Evolutionary conservation across 306 rosid species (phyloP).

Genomic region (Pyrus communis): DNA sequence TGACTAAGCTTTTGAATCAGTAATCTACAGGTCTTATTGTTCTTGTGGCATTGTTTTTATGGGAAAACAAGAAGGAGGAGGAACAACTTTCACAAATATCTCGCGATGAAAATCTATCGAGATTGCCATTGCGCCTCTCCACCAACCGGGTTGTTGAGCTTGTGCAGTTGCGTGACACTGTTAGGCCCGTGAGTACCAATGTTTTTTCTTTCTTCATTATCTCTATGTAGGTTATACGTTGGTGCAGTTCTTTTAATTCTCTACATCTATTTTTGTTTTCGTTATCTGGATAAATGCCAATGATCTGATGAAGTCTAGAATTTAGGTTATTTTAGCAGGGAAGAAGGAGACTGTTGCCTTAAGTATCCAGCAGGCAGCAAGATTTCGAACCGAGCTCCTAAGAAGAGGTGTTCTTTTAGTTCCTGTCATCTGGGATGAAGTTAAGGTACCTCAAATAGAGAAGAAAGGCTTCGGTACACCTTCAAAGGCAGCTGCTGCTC

Average conservation of each 20-base stretch:
- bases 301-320: constrained; percentile 22
- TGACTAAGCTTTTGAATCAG: constrained; percentile 68
- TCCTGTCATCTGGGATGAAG: constrained; percentile 83
- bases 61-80: constrained; percentile 97
- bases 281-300: neutral
- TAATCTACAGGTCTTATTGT: constrained; percentile 70
- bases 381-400: constrained; percentile 75
- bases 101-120: constrained; percentile 75
- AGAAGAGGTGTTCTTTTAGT: constrained; percentile 76
- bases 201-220: neutral
- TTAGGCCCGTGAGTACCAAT: constrained; percentile 68
- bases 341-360: constrained; percentile 61
- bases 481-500: constrained; percentile 54
- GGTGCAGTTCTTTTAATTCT: neutral
- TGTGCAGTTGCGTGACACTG: constrained; percentile 89
- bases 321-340: constrained; percentile 94
- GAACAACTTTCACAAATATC: constrained; percentile 86
- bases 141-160: constrained; percentile 95
- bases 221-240: neutral
- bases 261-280: neutral
- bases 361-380: constrained; percentile 68
- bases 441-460: constrained; percentile 49
- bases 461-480: constrained; percentile 79
- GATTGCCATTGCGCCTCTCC: constrained; percentile 93
- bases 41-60: constrained; percentile 71